phyloP scores from a whole-genome alignment of 2,329 filamentous ascomycete species.

The Colletotrichum eleusines region DNA sequence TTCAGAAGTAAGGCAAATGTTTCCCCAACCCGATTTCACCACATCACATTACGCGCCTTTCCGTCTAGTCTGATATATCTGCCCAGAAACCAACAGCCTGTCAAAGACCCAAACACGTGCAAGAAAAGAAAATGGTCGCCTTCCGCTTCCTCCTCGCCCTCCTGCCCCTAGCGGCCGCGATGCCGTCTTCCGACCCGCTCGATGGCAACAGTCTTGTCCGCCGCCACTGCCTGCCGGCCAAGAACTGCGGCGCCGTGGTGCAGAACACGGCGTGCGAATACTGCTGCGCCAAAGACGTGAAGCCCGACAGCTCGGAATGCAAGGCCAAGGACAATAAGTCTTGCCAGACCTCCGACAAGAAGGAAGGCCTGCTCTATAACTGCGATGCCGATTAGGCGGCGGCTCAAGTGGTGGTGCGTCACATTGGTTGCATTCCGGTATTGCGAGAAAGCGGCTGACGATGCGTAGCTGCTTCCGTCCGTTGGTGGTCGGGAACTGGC shows the following conservation, averaged over 20 bases:
- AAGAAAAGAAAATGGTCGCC: conserved; percentile 5
- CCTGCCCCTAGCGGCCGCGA: conserved; percentile 18
- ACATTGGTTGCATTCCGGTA: background rate
- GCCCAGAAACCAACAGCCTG: background rate
- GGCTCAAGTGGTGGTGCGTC: background rate
- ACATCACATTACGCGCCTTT: background rate
- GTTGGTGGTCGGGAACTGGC: background rate
- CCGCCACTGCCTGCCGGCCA: conserved; percentile 42
- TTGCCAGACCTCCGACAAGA: conserved; percentile 9
- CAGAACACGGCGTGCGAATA: conserved; percentile 30
- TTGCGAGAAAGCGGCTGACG: background rate
- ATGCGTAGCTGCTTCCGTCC: background rate
- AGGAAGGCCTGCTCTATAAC: conserved; percentile 6
- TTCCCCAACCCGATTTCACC: too few relatives aligned
- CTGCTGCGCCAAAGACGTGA: conserved; percentile 30
- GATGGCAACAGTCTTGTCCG: conserved; percentile 8
- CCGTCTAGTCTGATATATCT: background rate
- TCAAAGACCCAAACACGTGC: too few relatives aligned
- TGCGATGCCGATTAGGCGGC: conserved; percentile 17
- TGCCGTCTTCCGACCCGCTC: background rate
- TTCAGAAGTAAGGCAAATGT: background rate
- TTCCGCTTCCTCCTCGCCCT: conserved; percentile 3
- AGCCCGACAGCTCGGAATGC: conserved; percentile 24
- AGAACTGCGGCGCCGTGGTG: conserved; percentile 32
- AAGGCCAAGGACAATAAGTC: conserved; percentile 5